Base-by-base conservation (phyloP, 352 stramenopile species). In the Halophytophthora batemanensis region DNA sequence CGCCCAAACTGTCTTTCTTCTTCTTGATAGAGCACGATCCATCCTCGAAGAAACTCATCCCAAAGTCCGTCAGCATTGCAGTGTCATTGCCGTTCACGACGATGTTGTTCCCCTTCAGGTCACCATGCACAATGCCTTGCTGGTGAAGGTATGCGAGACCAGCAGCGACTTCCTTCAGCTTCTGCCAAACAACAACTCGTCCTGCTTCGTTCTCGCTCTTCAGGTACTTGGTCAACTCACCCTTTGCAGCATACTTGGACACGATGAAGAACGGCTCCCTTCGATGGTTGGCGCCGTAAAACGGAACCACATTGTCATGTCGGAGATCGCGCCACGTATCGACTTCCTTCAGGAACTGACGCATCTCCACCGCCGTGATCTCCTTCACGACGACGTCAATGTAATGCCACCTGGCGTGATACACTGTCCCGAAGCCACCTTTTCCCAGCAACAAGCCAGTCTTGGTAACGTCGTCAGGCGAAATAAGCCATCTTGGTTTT, bases 1-100 rank as follows among this genome's bases (percentile, higher is more conserved):
- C n/a, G n/a, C n/a, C n/a, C n/a, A n/a, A n/a, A n/a, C n/a, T n/a
- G n/a, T n/a, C n/a, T n/a, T n/a, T n/a, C n/a, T n/a, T 50, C n/a
- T 38, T 53, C 17, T 35, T 48, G 12, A 61, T n/a, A n/a, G 43
- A 61, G 23, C 40, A 51, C n/a, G n/a, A n/a, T n/a, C n/a, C n/a
- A n/a, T n/a, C n/a, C n/a, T n/a, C n/a, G n/a, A n/a, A n/a, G n/a
- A n/a, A n/a, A n/a, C n/a, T n/a, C 15, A 76, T 28, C 1, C 66
- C 62, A 50, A 76, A 76, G 29, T 76, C 66, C 17, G 59, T 64
- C 43, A 76, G 59, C 50, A 68, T 73, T 10, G 66, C 59, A 28
- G 42, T 50, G 15, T 41, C 47, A 18, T 68, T 41, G 1, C 53
- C 45, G 15, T 59, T 55, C 8, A 76, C 61, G 19, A 76, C 63